Evolutionary conservation across 768 basidiomycete genomes (phyloP).

Genomic region (Russula compacta): DNA sequence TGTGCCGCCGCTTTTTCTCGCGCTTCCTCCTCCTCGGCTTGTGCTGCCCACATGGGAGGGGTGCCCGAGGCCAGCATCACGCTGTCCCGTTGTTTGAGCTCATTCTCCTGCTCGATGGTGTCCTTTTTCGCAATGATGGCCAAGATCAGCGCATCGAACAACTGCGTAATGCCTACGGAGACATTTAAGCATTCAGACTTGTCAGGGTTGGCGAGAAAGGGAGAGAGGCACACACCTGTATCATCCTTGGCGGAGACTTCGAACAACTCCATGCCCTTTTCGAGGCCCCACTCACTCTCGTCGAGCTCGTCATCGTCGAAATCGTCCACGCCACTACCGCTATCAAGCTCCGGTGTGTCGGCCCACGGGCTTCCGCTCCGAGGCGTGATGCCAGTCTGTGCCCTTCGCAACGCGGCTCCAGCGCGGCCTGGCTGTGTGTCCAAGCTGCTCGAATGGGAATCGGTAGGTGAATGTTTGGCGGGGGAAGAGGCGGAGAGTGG

Average conservation of each 20-base stretch:
- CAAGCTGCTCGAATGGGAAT: conserved; percentile 52
- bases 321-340: conserved; percentile 42
- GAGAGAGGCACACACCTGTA: conserved; percentile 43
- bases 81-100: conserved; percentile 72
- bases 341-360: conserved; percentile 22
- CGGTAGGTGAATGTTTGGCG: conserved; percentile 40
- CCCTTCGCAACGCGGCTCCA: conserved; percentile 31
- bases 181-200: not conserved
- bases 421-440: conserved; percentile 41
- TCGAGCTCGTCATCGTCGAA: conserved; percentile 39
- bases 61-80: conserved; percentile 58
- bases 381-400: conserved; percentile 26
- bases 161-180: conserved; percentile 58
- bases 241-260: conserved; percentile 92
- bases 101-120: conserved; percentile 72
- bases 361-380: conserved; percentile 13
- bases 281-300: conserved; percentile 65
- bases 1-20: conserved; percentile 39
- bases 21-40: conserved; percentile 74
- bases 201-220: too few species aligned
- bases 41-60: conserved; percentile 68
- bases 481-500: conserved; percentile 38
- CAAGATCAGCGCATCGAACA: conserved; percentile 73
- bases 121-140: conserved; percentile 75
- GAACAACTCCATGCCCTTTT: conserved; percentile 78